Percentiles rank a stretch among this genome's conserved stretches.
Evolutionary conservation across 2,329 filamentous ascomycete genomes (phyloP).

Genomic region (Aspergillus sclerotialis): DNA sequence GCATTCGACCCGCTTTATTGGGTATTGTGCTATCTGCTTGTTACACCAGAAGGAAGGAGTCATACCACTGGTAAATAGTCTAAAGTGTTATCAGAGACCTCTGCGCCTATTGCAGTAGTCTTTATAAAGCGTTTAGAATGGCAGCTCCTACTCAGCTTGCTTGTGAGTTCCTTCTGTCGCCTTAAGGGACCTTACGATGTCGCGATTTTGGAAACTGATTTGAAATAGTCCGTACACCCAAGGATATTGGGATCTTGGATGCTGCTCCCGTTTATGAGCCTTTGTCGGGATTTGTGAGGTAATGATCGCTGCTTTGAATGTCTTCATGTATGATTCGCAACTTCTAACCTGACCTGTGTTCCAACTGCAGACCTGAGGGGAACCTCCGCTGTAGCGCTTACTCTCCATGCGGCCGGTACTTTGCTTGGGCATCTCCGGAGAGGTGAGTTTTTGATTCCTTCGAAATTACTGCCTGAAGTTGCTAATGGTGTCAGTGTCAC

Average conservation of each 20-base stretch:
- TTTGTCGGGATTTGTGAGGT: slow-evolving; percentile 69
- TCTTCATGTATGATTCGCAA: not conserved
- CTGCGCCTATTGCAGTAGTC: too few species aligned
- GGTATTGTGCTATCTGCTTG: not conserved
- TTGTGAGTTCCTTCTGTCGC: slow-evolving; percentile 45
- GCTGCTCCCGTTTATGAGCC: slow-evolving; percentile 81
- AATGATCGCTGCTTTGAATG: slow-evolving; percentile 1
- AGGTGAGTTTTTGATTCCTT: slow-evolving; percentile 38
- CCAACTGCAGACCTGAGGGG: slow-evolving; percentile 66
- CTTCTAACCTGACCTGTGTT: not conserved
- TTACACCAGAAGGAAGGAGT: too few species aligned
- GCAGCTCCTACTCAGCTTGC: slow-evolving; percentile 89
- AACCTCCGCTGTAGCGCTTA: slow-evolving; percentile 93
- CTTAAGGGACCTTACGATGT: not conserved
- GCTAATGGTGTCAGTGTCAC: too few species aligned
- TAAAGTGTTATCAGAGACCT: too few species aligned
- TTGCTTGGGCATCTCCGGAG: slow-evolving; percentile 87
- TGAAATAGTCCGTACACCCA: slow-evolving; percentile 74
- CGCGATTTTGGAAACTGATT: slow-evolving; percentile 11
- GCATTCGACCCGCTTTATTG: too few species aligned
- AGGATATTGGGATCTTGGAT: slow-evolving; percentile 90
- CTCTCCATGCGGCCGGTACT: slow-evolving; percentile 91
- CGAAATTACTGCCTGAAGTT: slow-evolving; percentile 1
- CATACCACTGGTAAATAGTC: too few species aligned
- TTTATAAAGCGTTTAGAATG: slow-evolving; percentile 48